Evolutionary conservation across 2,329 filamentous ascomycete genomes (phyloP), one percentile per base, ranked within the genome.

Genomic region (Colletotrichum euphorbiae): DNA sequence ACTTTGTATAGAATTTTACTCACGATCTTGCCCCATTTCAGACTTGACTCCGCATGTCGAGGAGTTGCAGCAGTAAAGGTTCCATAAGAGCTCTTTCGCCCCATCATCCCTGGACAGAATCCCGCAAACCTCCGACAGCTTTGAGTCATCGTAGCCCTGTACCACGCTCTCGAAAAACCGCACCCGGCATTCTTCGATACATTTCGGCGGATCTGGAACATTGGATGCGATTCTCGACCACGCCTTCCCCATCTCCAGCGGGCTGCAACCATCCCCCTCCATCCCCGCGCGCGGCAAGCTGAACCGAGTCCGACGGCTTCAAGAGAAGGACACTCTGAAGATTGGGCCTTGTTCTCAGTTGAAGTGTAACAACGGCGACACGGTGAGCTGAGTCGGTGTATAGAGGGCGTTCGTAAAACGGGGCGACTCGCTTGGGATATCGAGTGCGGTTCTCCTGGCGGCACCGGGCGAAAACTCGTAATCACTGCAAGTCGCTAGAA

Each of bases 51-150:
- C 85, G 72, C 85, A 88, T 55, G 79, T 78, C 57, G 78, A 80
- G 55, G 80, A 78, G 72, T 87, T 84, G 74, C 85, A 87, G 74
- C 84, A 84, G 73, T 87, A 87, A 21, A 87, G 75, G 45, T 76
- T 73, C 78, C 80, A 81, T 11, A 87, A 77, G n/a, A 69, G 66
- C 28, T 73, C 72, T 57, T 74, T 72, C 36, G 75, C 70, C 21
- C 68, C 61, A 7, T 66, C 59, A 19, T 57, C 72, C 73, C 75
- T 67, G 70, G 75, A 71, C 4, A 81, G 74, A 6, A 68, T 69
- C 67, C 76, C 69, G 70, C 81, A 83, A 40, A 74, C 73, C 9
- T 71, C 64, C 8, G 68, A 56, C 69, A 80, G 77, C 24, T 40
- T 66, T 64, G 76, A 76, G 70, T 77, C 71, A 60, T 73, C 66